Evolutionary conservation across 2,329 filamentous ascomycete genomes (phyloP).

Genomic region (Aspergillus fumigatiaffinis): DNA sequence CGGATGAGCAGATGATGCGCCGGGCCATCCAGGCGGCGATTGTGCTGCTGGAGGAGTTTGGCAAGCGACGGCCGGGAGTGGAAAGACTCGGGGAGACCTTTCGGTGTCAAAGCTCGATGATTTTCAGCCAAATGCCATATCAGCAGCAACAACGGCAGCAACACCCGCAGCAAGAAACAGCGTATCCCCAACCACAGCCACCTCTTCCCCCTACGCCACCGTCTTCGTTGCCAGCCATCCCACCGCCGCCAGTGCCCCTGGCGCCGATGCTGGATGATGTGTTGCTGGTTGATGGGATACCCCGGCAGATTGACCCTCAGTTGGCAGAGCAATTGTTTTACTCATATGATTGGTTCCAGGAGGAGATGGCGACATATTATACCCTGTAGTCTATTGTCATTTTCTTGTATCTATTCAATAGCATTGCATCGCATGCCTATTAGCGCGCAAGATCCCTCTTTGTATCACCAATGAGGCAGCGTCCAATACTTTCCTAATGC

Average conservation of each 20-base stretch:
- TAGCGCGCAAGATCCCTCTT: too few species aligned
- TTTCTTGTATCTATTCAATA: constrained; percentile 3
- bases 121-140: constrained; percentile 36
- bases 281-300: constrained; percentile 13
- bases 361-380: constrained; percentile 39
- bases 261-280: constrained; percentile 35
- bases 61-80: constrained; percentile 34
- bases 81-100: constrained; percentile 36
- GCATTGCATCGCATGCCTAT: background rate
- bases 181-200: constrained; percentile 5
- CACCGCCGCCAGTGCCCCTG: constrained; percentile 20
- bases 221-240: background rate
- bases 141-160: constrained; percentile 28
- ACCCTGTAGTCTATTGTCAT: constrained; percentile 25
- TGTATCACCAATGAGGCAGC: too few species aligned
- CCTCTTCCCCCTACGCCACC: constrained; percentile 16
- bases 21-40: constrained; percentile 35
- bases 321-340: constrained; percentile 36
- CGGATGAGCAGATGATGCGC: constrained; percentile 35
- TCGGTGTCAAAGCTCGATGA: constrained; percentile 35
- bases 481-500: background rate
- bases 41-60: constrained; percentile 36
- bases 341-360: constrained; percentile 38
- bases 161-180: constrained; percentile 12
- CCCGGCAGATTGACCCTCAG: constrained; percentile 26